Evolutionary conservation across 2,329 filamentous ascomycete species (phyloP).

Genomic region (Ophiostoma pallidulum): DNA sequence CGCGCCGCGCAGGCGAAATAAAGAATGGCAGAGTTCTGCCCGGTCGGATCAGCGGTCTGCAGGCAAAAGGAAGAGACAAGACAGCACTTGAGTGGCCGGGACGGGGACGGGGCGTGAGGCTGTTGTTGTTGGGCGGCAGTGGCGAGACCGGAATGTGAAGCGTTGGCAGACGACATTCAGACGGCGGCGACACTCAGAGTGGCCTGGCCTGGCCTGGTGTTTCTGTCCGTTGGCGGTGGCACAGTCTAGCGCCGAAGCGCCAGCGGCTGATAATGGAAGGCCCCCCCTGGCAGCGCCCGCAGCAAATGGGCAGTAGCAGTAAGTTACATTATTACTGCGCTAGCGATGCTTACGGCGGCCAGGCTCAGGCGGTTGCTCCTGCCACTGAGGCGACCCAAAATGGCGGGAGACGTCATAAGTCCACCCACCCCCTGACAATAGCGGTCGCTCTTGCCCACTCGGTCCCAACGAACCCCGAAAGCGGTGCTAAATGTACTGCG

Average conservation of each 20-base stretch:
- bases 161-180: not conserved
- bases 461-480: not conserved
- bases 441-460: constrained; percentile 1
- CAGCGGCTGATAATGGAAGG: not conserved
- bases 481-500: too few relatives aligned
- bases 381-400: not conserved
- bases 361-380: not conserved
- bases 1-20: too few relatives aligned
- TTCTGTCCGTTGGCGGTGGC: not conserved
- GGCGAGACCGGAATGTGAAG: not conserved
- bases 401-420: constrained; percentile 3
- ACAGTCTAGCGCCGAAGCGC: not conserved
- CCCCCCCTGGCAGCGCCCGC: not conserved
- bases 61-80: too few relatives aligned
- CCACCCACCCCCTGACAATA: not conserved
- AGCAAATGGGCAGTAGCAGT: too few relatives aligned
- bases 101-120: not conserved
- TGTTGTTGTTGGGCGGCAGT: not conserved
- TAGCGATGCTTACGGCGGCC: too few relatives aligned
- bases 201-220: too few relatives aligned
- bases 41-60: too few relatives aligned
- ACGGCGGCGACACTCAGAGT: not conserved
- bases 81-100: too few relatives aligned
- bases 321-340: not conserved
- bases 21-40: too few relatives aligned